A percentile compares a stretch with the other conserved stretches of the same genome.
These are phyloP conservation scores for Pythium inflatum DNA, from an alignment of 352 stramenopile genomes.

Conservation along the genomic window DNA sequence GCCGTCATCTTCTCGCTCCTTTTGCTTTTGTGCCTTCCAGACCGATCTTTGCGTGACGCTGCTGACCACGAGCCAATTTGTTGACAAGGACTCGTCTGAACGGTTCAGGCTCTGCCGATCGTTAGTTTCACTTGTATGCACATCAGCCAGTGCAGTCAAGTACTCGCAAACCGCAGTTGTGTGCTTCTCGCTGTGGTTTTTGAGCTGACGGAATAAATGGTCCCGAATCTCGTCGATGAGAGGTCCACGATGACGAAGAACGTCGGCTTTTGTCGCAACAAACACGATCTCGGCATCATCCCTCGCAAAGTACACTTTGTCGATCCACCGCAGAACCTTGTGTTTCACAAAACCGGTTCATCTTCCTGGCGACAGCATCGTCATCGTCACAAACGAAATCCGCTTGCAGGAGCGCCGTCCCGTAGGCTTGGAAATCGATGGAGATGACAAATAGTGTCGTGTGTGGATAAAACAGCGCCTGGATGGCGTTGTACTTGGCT, in stretches of 20 bases:
- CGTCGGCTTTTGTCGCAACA: slow-evolving; percentile 10
- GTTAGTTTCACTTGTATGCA: too few species aligned
- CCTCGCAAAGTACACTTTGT: background rate
- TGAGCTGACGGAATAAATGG: background rate
- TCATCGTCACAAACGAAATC: background rate
- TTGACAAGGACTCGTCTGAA: too few species aligned
- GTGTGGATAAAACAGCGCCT: slow-evolving; percentile 1
- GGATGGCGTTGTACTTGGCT: background rate
- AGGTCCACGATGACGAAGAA: too few species aligned
- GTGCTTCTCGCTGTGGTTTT: background rate
- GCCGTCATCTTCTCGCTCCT: background rate
- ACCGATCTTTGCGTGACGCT: too few species aligned
- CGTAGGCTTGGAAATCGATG: slow-evolving; percentile 20
- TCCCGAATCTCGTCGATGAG: background rate
- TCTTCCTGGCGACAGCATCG: background rate
- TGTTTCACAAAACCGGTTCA: slow-evolving; percentile 10
- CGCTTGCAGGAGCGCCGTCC: slow-evolving; percentile 6
- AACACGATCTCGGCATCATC: background rate
- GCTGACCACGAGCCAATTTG: too few species aligned
- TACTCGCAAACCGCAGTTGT: background rate
- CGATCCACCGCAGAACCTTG: slow-evolving; percentile 6
- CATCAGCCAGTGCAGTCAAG: too few species aligned
- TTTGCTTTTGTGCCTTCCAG: background rate
- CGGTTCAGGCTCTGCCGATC: too few species aligned
- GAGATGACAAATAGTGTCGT: slow-evolving; percentile 11